These are phyloP conservation scores for Podila epicladia DNA, from an alignment of 192 early-diverging fungal genomes.

Conservation along the genomic window DNA sequence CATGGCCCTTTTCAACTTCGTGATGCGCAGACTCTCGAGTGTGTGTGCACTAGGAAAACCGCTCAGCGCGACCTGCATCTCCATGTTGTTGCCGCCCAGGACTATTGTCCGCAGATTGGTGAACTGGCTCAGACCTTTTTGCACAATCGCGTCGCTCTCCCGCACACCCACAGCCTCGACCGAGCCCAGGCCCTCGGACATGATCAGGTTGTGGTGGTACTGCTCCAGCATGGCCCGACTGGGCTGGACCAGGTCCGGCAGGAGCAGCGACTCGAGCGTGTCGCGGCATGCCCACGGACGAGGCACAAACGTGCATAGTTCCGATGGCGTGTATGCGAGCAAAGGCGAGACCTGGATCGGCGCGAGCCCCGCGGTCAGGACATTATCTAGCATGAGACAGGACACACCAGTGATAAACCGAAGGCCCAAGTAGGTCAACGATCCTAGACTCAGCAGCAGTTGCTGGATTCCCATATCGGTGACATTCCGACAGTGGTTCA, in stretches of 20 bases:
- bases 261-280: slow-evolving; percentile 13
- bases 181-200: background rate
- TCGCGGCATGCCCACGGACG: slow-evolving; percentile 28
- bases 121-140: slow-evolving; percentile 18
- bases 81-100: slow-evolving; percentile 23
- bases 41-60: background rate
- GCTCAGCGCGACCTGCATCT: slow-evolving; percentile 8
- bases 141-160: slow-evolving; percentile 22
- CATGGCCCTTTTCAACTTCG: slow-evolving; percentile 20
- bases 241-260: slow-evolving; percentile 22
- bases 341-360: background rate
- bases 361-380: background rate
- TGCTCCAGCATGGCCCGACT: slow-evolving; percentile 13
- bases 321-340: background rate
- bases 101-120: slow-evolving; percentile 12
- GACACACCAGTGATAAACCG: slow-evolving; percentile 26
- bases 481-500: slow-evolving; percentile 31
- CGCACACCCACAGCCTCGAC: background rate
- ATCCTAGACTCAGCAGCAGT: slow-evolving; percentile 15
- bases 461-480: slow-evolving; percentile 41
- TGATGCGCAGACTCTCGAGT: slow-evolving; percentile 29
- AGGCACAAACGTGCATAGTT: background rate
- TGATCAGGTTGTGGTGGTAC: background rate
- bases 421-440: slow-evolving; percentile 14
- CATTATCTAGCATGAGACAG: slow-evolving; percentile 29